Conservation (phyloP, 2,329 filamentous ascomycete genomes). For the Penicillium concentricum region DNA sequence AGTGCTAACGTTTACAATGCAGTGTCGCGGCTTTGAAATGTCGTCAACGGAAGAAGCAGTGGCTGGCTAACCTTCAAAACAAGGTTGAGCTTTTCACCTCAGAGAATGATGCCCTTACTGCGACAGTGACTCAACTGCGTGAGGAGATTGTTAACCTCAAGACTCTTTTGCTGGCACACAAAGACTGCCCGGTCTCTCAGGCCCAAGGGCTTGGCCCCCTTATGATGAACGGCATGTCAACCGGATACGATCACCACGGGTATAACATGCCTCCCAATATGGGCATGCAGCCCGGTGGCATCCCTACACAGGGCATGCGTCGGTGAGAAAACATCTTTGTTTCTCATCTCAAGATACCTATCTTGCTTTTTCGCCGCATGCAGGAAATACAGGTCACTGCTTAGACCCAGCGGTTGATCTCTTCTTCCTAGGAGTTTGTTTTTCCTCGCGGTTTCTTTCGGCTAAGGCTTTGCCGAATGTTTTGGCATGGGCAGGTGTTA, state of each 20-base stretch:
- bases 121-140: slow-evolving; percentile 77
- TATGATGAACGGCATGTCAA: slow-evolving; percentile 42
- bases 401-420: slow-evolving; percentile 18
- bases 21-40: slow-evolving; percentile 97
- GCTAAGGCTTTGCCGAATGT: slow-evolving; percentile 25
- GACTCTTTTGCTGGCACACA: slow-evolving; percentile 87
- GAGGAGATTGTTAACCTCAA: slow-evolving; percentile 96
- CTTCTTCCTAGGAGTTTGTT: slow-evolving; percentile 16
- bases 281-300: slow-evolving; percentile 42
- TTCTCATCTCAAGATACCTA: slow-evolving; percentile 12
- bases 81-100: slow-evolving; percentile 92
- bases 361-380: slow-evolving; percentile 14
- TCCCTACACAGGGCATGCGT: slow-evolving; percentile 39
- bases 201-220: slow-evolving; percentile 66
- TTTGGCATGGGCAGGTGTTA: slow-evolving; percentile 42
- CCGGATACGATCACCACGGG: slow-evolving; percentile 43
- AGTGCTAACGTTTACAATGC: slow-evolving; percentile 24
- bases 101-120: slow-evolving; percentile 84
- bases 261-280: slow-evolving; percentile 45
- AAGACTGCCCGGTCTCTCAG: slow-evolving; percentile 91
- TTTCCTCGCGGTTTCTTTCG: slow-evolving; percentile 18
- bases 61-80: slow-evolving; percentile 88
- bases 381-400: slow-evolving; percentile 11
- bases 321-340: slow-evolving; percentile 15
- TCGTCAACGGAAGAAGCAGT: slow-evolving; percentile 97